phyloP scores from a whole-genome alignment of 495 filamentous ascomycete genomes.

The Daldinia bambusicola region DNA sequence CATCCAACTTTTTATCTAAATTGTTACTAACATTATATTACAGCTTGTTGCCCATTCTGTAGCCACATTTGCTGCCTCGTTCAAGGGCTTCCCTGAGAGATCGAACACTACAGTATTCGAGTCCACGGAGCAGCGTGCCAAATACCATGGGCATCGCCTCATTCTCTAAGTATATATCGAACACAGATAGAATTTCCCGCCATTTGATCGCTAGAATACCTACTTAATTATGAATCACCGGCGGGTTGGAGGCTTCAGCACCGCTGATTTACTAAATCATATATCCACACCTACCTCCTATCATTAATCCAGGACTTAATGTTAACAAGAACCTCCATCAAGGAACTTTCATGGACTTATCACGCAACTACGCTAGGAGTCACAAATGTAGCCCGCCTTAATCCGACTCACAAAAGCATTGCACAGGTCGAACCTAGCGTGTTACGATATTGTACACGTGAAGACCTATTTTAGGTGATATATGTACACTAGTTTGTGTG shows the following conservation, averaged over 20 bases:
- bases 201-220: background rate
- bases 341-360: background rate
- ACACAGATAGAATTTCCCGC: background rate
- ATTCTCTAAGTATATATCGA: constrained; percentile 39
- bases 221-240: background rate
- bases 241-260: background rate
- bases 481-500: constrained; percentile 18
- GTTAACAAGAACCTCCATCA: background rate
- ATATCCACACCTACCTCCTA: too few relatives aligned
- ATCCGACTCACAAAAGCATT: background rate
- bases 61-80: constrained; percentile 62
- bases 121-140: constrained; percentile 36
- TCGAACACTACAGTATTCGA: constrained; percentile 31
- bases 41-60: constrained; percentile 66
- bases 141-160: constrained; percentile 55
- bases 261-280: background rate
- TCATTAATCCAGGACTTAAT: background rate
- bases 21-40: constrained; percentile 5
- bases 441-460: constrained; percentile 1
- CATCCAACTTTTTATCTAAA: background rate
- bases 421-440: background rate
- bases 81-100: constrained; percentile 63
- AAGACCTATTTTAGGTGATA: background rate
- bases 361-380: constrained; percentile 1
- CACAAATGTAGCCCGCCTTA: background rate